phyloP scores from a whole-genome alignment of 805 yeast genomes.

The Candida coquimbonensis region DNA sequence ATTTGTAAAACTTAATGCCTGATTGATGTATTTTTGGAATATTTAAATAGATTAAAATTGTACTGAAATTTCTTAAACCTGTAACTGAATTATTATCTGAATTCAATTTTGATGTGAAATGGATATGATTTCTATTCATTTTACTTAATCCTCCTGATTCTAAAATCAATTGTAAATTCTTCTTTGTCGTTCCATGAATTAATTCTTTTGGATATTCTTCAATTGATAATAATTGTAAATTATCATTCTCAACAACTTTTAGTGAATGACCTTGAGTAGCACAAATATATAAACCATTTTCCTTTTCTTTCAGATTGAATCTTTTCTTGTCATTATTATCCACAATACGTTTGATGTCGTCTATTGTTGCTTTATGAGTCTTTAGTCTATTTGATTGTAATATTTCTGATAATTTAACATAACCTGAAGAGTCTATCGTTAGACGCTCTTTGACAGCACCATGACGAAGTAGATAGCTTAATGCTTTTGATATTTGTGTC shows the following conservation, averaged over 20 bases:
- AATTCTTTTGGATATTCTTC: slow-evolving; percentile 44
- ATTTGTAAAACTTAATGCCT: slow-evolving; percentile 45
- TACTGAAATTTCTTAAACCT: slow-evolving; percentile 59
- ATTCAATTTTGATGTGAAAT: slow-evolving; percentile 61
- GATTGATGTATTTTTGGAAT: slow-evolving; percentile 36
- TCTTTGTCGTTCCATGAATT: slow-evolving; percentile 73
- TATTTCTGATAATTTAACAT: slow-evolving; percentile 45
- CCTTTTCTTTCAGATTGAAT: slow-evolving; percentile 39
- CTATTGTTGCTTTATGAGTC: slow-evolving; percentile 43
- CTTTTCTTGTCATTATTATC: slow-evolving; percentile 62
- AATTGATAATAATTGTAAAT: slow-evolving; percentile 31
- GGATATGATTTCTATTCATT: slow-evolving; percentile 82
- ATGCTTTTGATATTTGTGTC: slow-evolving; percentile 57
- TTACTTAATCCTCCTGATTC: slow-evolving; percentile 48
- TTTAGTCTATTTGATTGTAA: slow-evolving; percentile 53
- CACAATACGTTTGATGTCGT: slow-evolving; percentile 58
- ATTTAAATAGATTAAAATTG: slow-evolving; percentile 59
- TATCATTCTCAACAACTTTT: slow-evolving; percentile 32
- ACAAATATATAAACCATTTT: slow-evolving; percentile 40
- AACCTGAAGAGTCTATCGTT: slow-evolving; percentile 61
- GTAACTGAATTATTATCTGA: slow-evolving; percentile 45
- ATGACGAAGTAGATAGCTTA: slow-evolving; percentile 79
- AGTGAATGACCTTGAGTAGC: slow-evolving; percentile 94
- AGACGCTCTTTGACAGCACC: slow-evolving; percentile 68
- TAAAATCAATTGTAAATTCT: slow-evolving; percentile 42